Evolutionary conservation across 106 monocot species (phyloP), one percentile per base, ranked within the genome.

Genomic region (Vanilla planifolia): DNA sequence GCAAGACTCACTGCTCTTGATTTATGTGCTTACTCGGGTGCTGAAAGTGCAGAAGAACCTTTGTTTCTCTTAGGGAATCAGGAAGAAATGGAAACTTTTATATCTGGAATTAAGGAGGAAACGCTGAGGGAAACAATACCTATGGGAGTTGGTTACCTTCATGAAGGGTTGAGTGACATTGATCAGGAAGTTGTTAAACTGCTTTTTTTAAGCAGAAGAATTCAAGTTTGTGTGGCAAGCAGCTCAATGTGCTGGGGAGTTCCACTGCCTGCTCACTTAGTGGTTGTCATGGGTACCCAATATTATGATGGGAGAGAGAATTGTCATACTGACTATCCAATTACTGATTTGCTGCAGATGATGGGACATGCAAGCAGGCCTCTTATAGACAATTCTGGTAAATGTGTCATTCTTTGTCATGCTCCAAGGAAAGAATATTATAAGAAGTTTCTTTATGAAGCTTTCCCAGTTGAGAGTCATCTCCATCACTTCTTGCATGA

Each of bases 281-380:
- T 98, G 22, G 88, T 98, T 3, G 81, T 92, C 37, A 98, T 92
- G 98, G 98, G 98, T 21, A 98, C 98, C 19, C 98, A 98, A 55
- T 98, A 98, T 60, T 92, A 92, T 70, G 98, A 98, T 36, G 57
- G 57, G 14, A 33, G 79, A 7, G 90, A 92, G 65, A 98, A 98
- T 82, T 81, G 82, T 36, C 91, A 85, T 47, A 88, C 92, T 6
- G 98, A 98, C 57, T 98, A 98, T 66, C 88, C 92, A 34, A 87
- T 98, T n/a, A 85, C 98, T 50, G 98, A 98, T 52, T 70, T 98
- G 57, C 58, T 98, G 32, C 98, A 98, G 43, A 98, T 98, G 98
- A 98, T 98, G 98, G 98, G 98, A 3, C 98, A 88, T 65, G 91
- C 98, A n/a, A 98, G 87, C 55, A 79, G 98, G 24, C 98, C 98